phyloP scores from a whole-genome alignment of 768 basidiomycete genomes.

The Mycena indigotica region DNA sequence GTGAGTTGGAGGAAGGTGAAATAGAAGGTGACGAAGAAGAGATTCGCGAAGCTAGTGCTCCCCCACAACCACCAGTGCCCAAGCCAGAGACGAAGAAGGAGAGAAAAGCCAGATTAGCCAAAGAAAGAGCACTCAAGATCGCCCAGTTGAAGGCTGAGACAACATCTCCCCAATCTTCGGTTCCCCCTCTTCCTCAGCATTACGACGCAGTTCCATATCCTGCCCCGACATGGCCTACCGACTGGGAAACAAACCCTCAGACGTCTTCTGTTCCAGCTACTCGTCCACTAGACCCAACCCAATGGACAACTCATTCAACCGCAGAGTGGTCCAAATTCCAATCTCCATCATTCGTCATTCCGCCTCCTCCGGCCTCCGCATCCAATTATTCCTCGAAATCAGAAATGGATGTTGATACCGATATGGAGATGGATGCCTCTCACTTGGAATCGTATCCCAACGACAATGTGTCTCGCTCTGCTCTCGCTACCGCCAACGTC shows the following conservation, averaged over 20 bases:
- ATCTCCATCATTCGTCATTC: not conserved
- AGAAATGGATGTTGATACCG: constrained; percentile 8
- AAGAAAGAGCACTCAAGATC: constrained; percentile 28
- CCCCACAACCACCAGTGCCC: not conserved
- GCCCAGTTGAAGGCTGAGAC: not conserved
- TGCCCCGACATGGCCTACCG: not conserved
- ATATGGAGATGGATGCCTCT: constrained; percentile 32
- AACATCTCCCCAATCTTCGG: not conserved
- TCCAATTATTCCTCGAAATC: not conserved
- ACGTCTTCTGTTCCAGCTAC: not conserved
- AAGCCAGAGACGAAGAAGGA: constrained; percentile 37
- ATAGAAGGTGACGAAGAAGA: constrained; percentile 44
- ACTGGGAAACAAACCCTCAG: not conserved
- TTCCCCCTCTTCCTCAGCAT: not conserved
- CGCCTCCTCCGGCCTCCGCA: not conserved
- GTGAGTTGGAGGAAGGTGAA: constrained; percentile 51
- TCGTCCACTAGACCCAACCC: not conserved
- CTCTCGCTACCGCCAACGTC: not conserved
- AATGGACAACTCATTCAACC: not conserved
- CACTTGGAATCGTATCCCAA: not conserved
- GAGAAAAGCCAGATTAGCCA: constrained; percentile 32
- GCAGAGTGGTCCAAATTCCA: not conserved
- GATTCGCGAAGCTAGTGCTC: constrained; percentile 21
- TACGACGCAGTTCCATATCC: constrained; percentile 1
- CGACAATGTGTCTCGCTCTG: not conserved